phyloP scores from a whole-genome alignment of 129 eudicot genomes.

The Lactuca sativa region DNA sequence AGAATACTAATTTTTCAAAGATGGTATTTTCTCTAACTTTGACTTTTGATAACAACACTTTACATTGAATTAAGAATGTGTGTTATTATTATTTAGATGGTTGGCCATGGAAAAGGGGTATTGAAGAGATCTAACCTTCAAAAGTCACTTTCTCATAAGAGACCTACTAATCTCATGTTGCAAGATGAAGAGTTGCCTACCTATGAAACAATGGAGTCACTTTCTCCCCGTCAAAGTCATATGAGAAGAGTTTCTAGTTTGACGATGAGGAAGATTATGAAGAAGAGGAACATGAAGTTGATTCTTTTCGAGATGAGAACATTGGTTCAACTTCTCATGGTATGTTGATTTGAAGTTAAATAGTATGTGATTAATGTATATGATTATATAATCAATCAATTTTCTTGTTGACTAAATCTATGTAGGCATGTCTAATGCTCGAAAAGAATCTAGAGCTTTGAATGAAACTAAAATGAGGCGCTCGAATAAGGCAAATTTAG shows the following conservation, averaged over 20 bases:
- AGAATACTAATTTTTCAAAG: neutral
- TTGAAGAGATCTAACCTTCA: neutral
- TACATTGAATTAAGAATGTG: neutral
- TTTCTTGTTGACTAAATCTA: neutral
- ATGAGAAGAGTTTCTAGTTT: neutral
- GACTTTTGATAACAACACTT: neutral
- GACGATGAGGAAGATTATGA: neutral
- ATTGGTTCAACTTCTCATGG: slow-evolving; percentile 3
- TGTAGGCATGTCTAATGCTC: neutral
- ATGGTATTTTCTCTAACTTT: neutral
- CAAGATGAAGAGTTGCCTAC: neutral
- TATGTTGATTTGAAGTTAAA: neutral
- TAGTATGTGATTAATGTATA: neutral
- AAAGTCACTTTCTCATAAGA: neutral
- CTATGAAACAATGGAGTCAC: neutral
- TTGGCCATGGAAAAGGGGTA: neutral
- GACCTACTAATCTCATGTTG: too few relatives aligned
- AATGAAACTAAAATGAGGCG: neutral
- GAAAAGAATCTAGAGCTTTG: too few relatives aligned
- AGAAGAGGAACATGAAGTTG: neutral
- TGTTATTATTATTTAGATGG: slow-evolving; percentile 8
- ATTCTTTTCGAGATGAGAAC: neutral
- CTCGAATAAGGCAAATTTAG: neutral
- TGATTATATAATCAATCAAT: neutral
- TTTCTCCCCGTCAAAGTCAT: neutral